phyloP scores from a whole-genome alignment of 441 rosid genomes.

The Pelargonium myrrhifolium region DNA sequence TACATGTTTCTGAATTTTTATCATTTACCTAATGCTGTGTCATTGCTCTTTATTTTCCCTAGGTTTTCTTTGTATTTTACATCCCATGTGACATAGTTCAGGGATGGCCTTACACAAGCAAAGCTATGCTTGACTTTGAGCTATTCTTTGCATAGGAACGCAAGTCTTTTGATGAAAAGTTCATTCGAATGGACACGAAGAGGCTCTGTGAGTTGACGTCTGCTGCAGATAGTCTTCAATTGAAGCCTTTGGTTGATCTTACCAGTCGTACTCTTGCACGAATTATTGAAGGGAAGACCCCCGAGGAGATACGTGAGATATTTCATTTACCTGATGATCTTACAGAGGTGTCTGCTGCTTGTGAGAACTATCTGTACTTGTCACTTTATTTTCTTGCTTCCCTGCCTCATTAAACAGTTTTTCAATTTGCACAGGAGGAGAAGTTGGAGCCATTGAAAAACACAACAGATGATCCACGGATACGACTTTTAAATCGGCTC shows the following conservation, averaged over 20 bases:
- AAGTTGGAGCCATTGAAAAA: slow-evolving; percentile 63
- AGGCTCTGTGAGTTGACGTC: slow-evolving; percentile 56
- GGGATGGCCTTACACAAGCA: background rate
- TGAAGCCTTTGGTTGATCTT: slow-evolving; percentile 64
- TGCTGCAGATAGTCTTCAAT: slow-evolving; percentile 58
- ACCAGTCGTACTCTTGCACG: slow-evolving; percentile 60
- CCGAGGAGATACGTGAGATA: slow-evolving; percentile 63
- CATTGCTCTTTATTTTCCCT: background rate
- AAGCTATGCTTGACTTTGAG: slow-evolving; percentile 4
- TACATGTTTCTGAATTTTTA: slow-evolving; percentile 3
- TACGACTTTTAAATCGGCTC: slow-evolving; percentile 50
- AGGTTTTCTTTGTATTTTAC: background rate
- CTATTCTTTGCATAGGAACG: slow-evolving; percentile 37
- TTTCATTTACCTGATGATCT: slow-evolving; percentile 68
- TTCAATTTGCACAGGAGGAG: slow-evolving; percentile 41
- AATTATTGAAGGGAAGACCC: slow-evolving; percentile 61
- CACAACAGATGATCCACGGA: slow-evolving; percentile 52
- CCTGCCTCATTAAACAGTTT: background rate
- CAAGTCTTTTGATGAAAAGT: slow-evolving; percentile 51
- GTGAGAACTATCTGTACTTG: slow-evolving; percentile 3
- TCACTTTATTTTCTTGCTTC: slow-evolving; percentile 4
- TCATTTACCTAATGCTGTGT: background rate
- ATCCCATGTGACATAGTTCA: background rate
- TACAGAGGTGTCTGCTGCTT: slow-evolving; percentile 42
- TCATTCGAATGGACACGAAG: slow-evolving; percentile 51